Conservation (phyloP, 1,139 yeast species). For the Sugiyamaella grinbergsii region DNA sequence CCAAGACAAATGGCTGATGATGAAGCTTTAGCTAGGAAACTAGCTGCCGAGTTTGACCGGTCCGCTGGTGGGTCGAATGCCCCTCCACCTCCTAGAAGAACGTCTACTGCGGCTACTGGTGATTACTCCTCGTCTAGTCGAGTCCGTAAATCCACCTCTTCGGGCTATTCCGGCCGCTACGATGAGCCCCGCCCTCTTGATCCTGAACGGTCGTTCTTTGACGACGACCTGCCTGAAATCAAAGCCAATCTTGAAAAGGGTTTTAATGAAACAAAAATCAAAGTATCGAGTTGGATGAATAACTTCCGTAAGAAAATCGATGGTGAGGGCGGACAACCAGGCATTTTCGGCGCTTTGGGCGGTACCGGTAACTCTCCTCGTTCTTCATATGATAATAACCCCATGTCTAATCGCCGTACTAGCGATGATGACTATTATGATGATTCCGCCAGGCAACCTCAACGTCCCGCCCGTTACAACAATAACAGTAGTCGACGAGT, state of each 20-base stretch:
- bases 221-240: constrained; percentile 62
- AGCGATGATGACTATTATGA: constrained; percentile 25
- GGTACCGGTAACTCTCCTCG: constrained; percentile 31
- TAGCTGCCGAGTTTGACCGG: constrained; percentile 63
- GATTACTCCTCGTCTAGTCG: constrained; percentile 21
- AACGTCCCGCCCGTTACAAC: constrained; percentile 16
- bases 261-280: constrained; percentile 78
- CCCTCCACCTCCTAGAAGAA: constrained; percentile 11
- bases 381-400: constrained; percentile 31
- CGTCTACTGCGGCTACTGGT: not conserved
- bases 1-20: constrained; percentile 64
- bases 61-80: constrained; percentile 1
- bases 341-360: constrained; percentile 32
- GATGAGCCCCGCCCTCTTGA: constrained; percentile 33
- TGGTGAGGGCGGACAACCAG: constrained; percentile 36
- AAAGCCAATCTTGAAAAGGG: constrained; percentile 74
- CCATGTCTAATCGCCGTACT: constrained; percentile 10
- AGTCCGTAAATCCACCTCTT: constrained; percentile 18
- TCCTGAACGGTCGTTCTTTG: constrained; percentile 51
- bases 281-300: constrained; percentile 80
- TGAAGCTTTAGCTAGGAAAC: constrained; percentile 76
- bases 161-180: constrained; percentile 36
- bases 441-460: not conserved
- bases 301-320: constrained; percentile 64
- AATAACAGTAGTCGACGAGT: constrained; percentile 26